Percentiles rank a stretch among this genome's conserved stretches.
These are phyloP conservation scores for Cryomyces minteri DNA, from an alignment of 495 filamentous ascomycete genomes.

Conservation along the genomic window DNA sequence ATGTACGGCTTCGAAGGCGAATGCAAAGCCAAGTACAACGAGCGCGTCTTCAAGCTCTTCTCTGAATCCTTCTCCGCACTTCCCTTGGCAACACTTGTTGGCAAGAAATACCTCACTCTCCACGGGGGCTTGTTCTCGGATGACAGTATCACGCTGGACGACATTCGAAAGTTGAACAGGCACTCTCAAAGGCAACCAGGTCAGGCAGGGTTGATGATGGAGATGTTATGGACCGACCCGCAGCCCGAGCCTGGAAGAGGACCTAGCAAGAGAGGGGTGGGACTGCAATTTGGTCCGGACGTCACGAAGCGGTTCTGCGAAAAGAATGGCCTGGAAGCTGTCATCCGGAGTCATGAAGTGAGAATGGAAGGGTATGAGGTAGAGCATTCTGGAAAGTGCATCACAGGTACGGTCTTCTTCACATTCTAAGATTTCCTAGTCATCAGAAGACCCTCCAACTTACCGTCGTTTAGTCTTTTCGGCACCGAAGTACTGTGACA, in stretches of 20 bases:
- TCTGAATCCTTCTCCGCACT: slow-evolving; percentile 95
- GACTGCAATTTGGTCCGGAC: slow-evolving; percentile 91
- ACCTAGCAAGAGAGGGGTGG: slow-evolving; percentile 92
- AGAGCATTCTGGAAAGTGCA: slow-evolving; percentile 89
- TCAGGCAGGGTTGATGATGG: slow-evolving; percentile 95
- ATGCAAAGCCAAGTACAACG: slow-evolving; percentile 94
- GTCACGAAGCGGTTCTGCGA: slow-evolving; percentile 96
- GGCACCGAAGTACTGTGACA: slow-evolving; percentile 92
- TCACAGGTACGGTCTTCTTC: slow-evolving; percentile 45
- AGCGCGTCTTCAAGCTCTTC: slow-evolving; percentile 91
- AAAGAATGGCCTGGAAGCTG: slow-evolving; percentile 77
- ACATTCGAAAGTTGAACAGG: slow-evolving; percentile 80
- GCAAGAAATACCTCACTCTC: slow-evolving; percentile 77
- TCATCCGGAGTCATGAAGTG: slow-evolving; percentile 95
- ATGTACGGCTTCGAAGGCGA: slow-evolving; percentile 98
- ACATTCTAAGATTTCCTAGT: background rate
- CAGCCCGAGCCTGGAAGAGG: slow-evolving; percentile 70
- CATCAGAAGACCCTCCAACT: slow-evolving; percentile 9
- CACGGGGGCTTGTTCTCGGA: slow-evolving; percentile 97
- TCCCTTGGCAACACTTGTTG: slow-evolving; percentile 82
- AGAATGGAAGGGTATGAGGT: slow-evolving; percentile 93
- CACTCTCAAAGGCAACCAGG: slow-evolving; percentile 93
- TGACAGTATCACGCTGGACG: slow-evolving; percentile 80
- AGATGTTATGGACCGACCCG: slow-evolving; percentile 99
- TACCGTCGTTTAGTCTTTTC: slow-evolving; percentile 95